Percentiles rank a stretch among this genome's conserved stretches.
Conservation (phyloP, 129 eudicot genomes). For the Artemisia argyi region DNA sequence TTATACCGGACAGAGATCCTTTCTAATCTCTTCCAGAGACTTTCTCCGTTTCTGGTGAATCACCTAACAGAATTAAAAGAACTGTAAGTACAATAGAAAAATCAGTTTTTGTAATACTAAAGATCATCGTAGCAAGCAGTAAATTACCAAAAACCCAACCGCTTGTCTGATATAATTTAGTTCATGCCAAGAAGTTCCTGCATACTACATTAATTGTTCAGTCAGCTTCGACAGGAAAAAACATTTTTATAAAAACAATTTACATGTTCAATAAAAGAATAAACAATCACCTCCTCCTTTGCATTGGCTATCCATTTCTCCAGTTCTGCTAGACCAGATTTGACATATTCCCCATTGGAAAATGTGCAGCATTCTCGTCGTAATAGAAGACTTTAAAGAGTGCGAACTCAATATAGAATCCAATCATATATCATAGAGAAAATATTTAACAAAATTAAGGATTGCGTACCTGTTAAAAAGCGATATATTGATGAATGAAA, state of each 20-base stretch:
- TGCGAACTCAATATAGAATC: conserved; percentile 6
- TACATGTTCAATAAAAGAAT: not conserved
- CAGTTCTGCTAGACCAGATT: conserved; percentile 96
- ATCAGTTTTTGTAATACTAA: not conserved
- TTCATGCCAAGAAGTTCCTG: conserved; percentile 99
- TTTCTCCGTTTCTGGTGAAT: conserved; percentile 96
- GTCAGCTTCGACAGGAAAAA: conserved; percentile 16
- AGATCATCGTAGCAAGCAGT: conserved; percentile 16
- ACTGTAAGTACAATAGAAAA: conserved; percentile 8
- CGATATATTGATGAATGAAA: conserved; percentile 92
- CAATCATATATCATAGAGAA: not conserved
- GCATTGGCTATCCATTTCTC: conserved; percentile 94
- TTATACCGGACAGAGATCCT: conserved; percentile 97
- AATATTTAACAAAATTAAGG: not conserved
- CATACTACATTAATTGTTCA: conserved; percentile 58
- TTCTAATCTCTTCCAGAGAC: conserved; percentile 91
- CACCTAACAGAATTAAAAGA: conserved; percentile 47
- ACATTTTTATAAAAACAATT: not conserved
- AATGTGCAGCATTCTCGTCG: conserved; percentile 99
- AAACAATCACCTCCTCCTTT: conserved; percentile 69
- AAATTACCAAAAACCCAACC: conserved; percentile 86
- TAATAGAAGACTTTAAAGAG: conserved; percentile 64
- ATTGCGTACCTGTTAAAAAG: conserved; percentile 84
- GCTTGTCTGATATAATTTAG: conserved; percentile 98
- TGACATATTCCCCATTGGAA: conserved; percentile 96